A percentile compares a stretch with the other conserved stretches of the same genome.
These are phyloP conservation scores for Anisodus tanguticus DNA, from an alignment of 257 asterid species.

Conservation along the genomic window DNA sequence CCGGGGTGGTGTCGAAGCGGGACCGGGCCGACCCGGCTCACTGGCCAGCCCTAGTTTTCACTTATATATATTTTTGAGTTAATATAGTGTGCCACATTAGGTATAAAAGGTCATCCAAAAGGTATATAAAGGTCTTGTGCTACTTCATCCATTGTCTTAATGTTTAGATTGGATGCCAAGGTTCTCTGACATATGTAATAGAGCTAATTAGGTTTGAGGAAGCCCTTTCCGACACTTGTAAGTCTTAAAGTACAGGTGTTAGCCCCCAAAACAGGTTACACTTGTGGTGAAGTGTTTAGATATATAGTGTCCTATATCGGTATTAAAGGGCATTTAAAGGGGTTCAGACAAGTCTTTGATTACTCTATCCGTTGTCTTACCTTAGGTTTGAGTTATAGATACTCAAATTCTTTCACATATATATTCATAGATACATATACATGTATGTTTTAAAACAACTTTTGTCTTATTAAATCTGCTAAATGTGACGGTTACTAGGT, in stretches of 20 bases:
- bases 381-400: not conserved
- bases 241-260: not conserved
- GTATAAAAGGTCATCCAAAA: not conserved
- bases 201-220: not conserved
- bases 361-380: not conserved
- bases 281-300: not conserved
- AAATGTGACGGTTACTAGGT: not conserved
- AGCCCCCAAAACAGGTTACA: not conserved
- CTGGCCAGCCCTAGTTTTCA: too few relatives aligned
- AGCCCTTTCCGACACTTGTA: not conserved
- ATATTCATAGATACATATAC: too few relatives aligned
- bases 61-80: not conserved
- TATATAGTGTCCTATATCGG: not conserved
- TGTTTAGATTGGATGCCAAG: not conserved
- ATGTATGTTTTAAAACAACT: too few relatives aligned
- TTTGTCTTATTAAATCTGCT: not conserved
- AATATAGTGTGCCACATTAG: not conserved
- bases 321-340: not conserved
- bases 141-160: not conserved
- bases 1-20: too few relatives aligned
- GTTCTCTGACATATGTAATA: not conserved
- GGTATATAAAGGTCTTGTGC: constrained; percentile 12
- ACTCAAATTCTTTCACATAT: not conserved
- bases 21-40: too few relatives aligned
- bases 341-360: not conserved